A percentile compares a stretch with the other conserved stretches of the same genome.
These are phyloP conservation scores for Ogataea ramenticola DNA, from an alignment of 805 yeast species.

Conservation along the genomic window DNA sequence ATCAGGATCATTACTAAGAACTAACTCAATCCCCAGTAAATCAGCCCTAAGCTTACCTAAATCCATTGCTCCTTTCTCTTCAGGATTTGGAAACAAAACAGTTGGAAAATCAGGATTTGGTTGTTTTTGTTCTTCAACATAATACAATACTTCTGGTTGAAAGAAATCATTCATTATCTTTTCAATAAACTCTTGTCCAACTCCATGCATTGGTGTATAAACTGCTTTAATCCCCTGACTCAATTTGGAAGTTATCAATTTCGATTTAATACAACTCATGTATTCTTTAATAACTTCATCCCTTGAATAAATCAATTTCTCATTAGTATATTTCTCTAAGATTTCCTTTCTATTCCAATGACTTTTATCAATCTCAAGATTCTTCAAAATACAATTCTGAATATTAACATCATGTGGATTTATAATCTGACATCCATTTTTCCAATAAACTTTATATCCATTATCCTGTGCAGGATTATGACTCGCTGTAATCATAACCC, in stretches of 20 bases:
- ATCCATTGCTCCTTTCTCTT: conserved; percentile 85
- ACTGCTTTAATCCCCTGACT: conserved; percentile 41
- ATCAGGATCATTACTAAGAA: conserved; percentile 92
- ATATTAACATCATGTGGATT: conserved; percentile 83
- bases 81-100: conserved; percentile 91
- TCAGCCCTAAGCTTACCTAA: conserved; percentile 63
- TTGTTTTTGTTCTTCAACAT: conserved; percentile 55
- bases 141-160: conserved; percentile 19
- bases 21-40: conserved; percentile 35
- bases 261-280: conserved; percentile 21
- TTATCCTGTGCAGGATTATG: conserved; percentile 83
- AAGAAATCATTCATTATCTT: conserved; percentile 33
- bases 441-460: conserved; percentile 92
- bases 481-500: conserved; percentile 91
- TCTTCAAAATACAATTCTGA: conserved; percentile 52
- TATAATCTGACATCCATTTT: conserved; percentile 91
- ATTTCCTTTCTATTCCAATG: conserved; percentile 26
- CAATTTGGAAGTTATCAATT: conserved; percentile 25
- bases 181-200: conserved; percentile 61
- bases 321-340: conserved; percentile 6
- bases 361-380: conserved; percentile 42
- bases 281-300: conserved; percentile 37
- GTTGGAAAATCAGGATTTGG: conserved; percentile 89
- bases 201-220: conserved; percentile 96
- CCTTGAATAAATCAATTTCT: conserved; percentile 31